Conservation (phyloP, 2,329 filamentous ascomycete genomes). For the Davidsoniella eucalypti region DNA sequence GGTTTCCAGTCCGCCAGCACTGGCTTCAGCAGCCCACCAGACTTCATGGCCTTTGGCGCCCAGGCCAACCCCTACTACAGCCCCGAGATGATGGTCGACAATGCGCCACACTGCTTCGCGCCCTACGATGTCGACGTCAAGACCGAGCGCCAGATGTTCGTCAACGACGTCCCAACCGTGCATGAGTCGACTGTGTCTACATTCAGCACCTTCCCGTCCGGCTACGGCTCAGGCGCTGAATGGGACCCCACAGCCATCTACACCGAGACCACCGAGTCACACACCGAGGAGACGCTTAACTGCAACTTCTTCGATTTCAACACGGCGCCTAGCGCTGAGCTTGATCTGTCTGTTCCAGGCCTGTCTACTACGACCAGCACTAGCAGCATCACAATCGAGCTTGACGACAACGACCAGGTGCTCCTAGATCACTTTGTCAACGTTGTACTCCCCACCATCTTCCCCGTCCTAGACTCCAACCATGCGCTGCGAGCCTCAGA, state of each 20-base stretch:
- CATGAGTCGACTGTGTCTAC: conserved; percentile 79
- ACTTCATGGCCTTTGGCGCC: conserved; percentile 37
- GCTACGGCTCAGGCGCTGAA: conserved; percentile 46
- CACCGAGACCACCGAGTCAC: background rate
- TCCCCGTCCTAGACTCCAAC: conserved; percentile 81
- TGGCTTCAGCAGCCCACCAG: conserved; percentile 43
- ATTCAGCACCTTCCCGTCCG: conserved; percentile 78
- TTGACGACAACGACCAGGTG: conserved; percentile 75
- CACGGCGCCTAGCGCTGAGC: conserved; percentile 29
- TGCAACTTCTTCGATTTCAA: conserved; percentile 66
- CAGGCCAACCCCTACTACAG: conserved; percentile 24
- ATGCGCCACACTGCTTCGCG: conserved; percentile 31
- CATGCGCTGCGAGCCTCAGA: conserved; percentile 67
- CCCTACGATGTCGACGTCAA: conserved; percentile 93
- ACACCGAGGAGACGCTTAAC: conserved; percentile 8
- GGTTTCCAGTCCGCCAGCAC: conserved; percentile 34
- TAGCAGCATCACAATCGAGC: conserved; percentile 56
- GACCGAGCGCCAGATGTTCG: conserved; percentile 84
- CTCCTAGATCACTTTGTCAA: conserved; percentile 84
- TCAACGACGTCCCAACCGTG: conserved; percentile 75
- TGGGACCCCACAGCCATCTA: conserved; percentile 41
- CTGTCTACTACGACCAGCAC: conserved; percentile 73
- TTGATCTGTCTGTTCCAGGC: conserved; percentile 41
- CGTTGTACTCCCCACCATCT: conserved; percentile 73
- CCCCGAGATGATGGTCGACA: conserved; percentile 24